A percentile compares a stretch with the other conserved stretches of the same genome.
Evolutionary conservation across 2,329 filamentous ascomycete species (phyloP).

Genomic region (Dothidotthia symphoricarpi): DNA sequence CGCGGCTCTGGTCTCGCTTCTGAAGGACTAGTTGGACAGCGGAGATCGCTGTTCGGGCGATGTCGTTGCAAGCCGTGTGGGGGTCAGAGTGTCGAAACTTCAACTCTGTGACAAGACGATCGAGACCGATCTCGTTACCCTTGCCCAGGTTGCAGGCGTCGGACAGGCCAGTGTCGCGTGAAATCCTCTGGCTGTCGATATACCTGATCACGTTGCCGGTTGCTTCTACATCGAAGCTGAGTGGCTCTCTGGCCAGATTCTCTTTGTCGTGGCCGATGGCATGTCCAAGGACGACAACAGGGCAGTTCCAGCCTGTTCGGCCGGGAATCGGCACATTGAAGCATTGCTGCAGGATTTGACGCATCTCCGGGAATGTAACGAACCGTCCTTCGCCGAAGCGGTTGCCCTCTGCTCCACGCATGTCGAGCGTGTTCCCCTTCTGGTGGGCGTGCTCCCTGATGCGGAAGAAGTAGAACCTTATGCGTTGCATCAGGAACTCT

Average conservation of each 20-base stretch:
- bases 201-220: slow-evolving; percentile 14
- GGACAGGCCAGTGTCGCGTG: slow-evolving; percentile 9
- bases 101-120: slow-evolving; percentile 6
- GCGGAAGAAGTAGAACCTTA: slow-evolving; percentile 24
- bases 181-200: slow-evolving; percentile 28
- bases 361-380: slow-evolving; percentile 10
- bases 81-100: slow-evolving; percentile 14
- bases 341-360: slow-evolving; percentile 10
- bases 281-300: slow-evolving; percentile 25
- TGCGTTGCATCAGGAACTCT: slow-evolving; percentile 15
- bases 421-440: slow-evolving; percentile 4
- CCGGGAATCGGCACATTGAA: slow-evolving; percentile 14
- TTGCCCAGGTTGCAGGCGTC: neutral
- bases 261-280: slow-evolving; percentile 19
- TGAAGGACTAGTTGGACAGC: slow-evolving; percentile 19
- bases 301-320: slow-evolving; percentile 11
- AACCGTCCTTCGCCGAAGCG: slow-evolving; percentile 24
- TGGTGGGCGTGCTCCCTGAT: slow-evolving; percentile 21
- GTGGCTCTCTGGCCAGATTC: slow-evolving; percentile 15
- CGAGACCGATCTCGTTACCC: slow-evolving; percentile 12
- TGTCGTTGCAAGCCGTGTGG: slow-evolving; percentile 25
- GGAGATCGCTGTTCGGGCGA: slow-evolving; percentile 22
- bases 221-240: slow-evolving; percentile 12
- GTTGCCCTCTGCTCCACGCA: slow-evolving; percentile 17
- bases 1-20: too few species aligned